These are phyloP conservation scores for Botryosphaeria dothidea DNA, from an alignment of 2,329 filamentous ascomycete species.

Conservation along the genomic window DNA sequence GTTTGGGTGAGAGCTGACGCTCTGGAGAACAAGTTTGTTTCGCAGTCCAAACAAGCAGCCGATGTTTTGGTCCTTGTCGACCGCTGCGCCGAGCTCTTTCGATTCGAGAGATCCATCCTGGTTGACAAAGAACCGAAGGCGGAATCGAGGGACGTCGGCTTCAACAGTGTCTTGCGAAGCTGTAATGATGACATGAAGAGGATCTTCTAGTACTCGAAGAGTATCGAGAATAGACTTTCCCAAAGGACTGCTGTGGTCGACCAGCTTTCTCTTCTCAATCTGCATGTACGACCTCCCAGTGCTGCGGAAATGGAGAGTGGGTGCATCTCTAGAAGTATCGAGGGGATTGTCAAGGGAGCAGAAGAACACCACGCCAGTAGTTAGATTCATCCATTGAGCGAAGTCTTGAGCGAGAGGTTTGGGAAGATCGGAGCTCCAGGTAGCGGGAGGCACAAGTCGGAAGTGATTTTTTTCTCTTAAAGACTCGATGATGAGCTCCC, in stretches of 20 bases:
- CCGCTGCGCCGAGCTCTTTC: constrained; percentile 53
- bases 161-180: background rate
- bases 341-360: too few relatives aligned
- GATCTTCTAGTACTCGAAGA: background rate
- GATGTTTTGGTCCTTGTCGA: constrained; percentile 22
- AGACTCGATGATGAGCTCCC: too few relatives aligned
- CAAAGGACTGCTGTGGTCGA: background rate
- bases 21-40: constrained; percentile 51
- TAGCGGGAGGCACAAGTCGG: too few relatives aligned
- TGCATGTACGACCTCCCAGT: background rate
- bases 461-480: too few relatives aligned
- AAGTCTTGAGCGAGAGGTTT: too few relatives aligned
- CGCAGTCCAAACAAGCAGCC: constrained; percentile 40
- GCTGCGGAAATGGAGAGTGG: background rate
- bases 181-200: background rate
- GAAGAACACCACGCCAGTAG: too few relatives aligned
- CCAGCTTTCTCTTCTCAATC: constrained; percentile 18
- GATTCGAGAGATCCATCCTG: constrained; percentile 33
- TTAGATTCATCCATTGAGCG: too few relatives aligned
- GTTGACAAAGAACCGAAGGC: constrained; percentile 49
- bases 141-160: constrained; percentile 50
- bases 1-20: background rate
- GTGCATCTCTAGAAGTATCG: too few relatives aligned
- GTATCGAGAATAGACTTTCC: background rate
- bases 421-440: too few relatives aligned